Percentiles rank a stretch among this genome's conserved stretches.
Conservation (phyloP, 805 yeast genomes). For the Cyberlindnera misumaiensis region DNA sequence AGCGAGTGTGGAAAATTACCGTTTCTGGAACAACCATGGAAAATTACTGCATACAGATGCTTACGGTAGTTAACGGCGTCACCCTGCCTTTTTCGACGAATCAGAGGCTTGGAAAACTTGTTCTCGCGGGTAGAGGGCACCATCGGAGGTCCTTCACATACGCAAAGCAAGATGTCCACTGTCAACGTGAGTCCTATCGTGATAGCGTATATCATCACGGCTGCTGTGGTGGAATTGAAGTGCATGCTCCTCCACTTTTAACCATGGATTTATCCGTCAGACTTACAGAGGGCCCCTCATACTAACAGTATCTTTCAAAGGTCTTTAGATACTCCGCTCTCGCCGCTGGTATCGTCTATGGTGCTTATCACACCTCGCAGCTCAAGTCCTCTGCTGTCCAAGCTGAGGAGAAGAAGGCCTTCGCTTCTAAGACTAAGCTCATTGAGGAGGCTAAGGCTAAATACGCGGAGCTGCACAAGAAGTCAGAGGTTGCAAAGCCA, state of each 20-base stretch:
- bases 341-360: conserved; percentile 83
- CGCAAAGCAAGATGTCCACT: conserved; percentile 34
- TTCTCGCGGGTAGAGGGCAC: too few species aligned
- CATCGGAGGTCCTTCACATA: too few species aligned
- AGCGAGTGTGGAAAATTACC: background rate
- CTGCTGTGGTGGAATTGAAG: too few species aligned
- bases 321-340: conserved; percentile 91
- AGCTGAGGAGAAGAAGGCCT: conserved; percentile 51
- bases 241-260: too few species aligned
- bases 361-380: conserved; percentile 74
- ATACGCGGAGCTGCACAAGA: conserved; percentile 60
- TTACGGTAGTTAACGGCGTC: too few species aligned
- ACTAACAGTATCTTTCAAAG: conserved; percentile 27
- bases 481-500: conserved; percentile 30
- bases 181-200: conserved; percentile 35
- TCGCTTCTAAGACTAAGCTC: conserved; percentile 61
- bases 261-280: too few species aligned
- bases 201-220: too few species aligned
- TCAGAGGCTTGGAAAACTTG: too few species aligned
- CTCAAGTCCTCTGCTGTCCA: conserved; percentile 55
- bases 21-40: too few species aligned
- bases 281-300: background rate
- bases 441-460: conserved; percentile 86
- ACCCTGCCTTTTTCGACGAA: too few species aligned
- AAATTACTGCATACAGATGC: too few species aligned